A percentile compares a stretch with the other conserved stretches of the same genome.
Conservation (phyloP, 495 filamentous ascomycete genomes). For the Aspergillus biplanus region DNA sequence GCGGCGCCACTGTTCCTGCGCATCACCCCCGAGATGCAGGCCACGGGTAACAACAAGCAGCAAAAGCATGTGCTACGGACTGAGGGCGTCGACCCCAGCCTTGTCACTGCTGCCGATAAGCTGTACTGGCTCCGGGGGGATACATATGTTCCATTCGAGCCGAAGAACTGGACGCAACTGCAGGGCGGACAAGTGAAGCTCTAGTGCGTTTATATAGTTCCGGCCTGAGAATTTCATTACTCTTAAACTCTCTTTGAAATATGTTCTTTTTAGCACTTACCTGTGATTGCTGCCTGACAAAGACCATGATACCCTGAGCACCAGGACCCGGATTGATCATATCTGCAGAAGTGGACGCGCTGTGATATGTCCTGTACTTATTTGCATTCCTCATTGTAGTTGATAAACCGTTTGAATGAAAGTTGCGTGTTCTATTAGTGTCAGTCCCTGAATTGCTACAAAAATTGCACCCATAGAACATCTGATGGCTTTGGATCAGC, state of each 20-base stretch:
- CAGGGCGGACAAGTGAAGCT: conserved; percentile 61
- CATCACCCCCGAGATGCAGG: conserved; percentile 60
- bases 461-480: no score
- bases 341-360: no score
- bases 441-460: no score
- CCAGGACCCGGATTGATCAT: no score
- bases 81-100: conserved; percentile 72
- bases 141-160: conserved; percentile 68
- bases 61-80: conserved; percentile 71
- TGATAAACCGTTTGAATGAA: neutral
- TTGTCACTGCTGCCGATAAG: conserved; percentile 57
- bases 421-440: no score
- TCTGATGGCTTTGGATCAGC: no score
- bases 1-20: conserved; percentile 81
- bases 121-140: conserved; percentile 71
- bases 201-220: conserved; percentile 9
- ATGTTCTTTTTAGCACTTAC: neutral
- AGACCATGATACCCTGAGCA: neutral
- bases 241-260: neutral
- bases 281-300: neutral
- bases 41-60: conserved; percentile 88
- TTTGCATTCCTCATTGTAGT: neutral
- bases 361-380: neutral
- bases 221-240: neutral
- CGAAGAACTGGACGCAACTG: conserved; percentile 69